Conservation (phyloP, 352 stramenopile genomes). For the Chloridella minuta region DNA sequence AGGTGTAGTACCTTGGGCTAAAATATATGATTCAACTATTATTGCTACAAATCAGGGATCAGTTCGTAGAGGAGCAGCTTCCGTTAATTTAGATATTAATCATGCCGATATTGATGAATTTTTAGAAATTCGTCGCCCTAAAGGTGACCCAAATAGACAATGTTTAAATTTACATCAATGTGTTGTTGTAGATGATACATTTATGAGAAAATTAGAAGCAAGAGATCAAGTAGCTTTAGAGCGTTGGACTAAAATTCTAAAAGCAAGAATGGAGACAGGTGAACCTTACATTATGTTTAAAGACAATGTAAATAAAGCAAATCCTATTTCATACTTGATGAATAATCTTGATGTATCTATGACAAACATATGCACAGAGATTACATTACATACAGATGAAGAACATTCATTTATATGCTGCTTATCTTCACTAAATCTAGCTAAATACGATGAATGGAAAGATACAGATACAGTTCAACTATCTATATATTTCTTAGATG, state of each 20-base stretch:
- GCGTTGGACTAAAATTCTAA: not conserved
- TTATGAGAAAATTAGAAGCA: not conserved
- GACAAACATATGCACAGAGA: not conserved
- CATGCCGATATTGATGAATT: not conserved
- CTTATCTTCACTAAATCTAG: not conserved
- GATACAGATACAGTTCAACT: no score
- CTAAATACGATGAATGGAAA: not conserved
- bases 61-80: not conserved
- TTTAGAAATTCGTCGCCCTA: not conserved
- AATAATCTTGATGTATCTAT: no score
- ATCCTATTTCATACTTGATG: not conserved
- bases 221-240: not conserved
- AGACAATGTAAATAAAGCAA: not conserved
- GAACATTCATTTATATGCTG: not conserved
- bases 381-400: not conserved
- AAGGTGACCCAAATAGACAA: not conserved
- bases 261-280: not conserved
- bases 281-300: not conserved
- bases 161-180: not conserved
- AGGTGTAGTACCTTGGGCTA: not conserved
- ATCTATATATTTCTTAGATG: no score
- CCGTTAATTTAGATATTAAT: not conserved
- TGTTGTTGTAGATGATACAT: not conserved
- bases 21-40: not conserved
- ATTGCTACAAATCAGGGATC: not conserved